Conservation (phyloP, 2,329 filamentous ascomycete species). For the Colletotrichum sp. region DNA sequence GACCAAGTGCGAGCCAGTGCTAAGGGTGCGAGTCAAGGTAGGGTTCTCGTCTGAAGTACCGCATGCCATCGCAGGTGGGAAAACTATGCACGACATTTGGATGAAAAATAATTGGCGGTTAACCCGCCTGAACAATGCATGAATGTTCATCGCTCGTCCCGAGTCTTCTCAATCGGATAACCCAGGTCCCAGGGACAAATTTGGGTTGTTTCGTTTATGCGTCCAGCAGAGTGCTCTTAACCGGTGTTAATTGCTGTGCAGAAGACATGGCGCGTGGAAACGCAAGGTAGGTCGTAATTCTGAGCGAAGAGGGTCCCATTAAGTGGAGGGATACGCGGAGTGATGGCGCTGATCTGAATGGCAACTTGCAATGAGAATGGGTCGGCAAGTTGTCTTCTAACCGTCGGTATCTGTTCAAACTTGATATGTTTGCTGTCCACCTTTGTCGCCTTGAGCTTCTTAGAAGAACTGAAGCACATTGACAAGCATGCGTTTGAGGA, state of each 20-base stretch:
- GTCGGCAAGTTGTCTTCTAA: not conserved
- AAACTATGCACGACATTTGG: not conserved
- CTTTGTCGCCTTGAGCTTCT: not conserved
- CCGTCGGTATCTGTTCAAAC: not conserved
- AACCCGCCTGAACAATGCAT: not conserved
- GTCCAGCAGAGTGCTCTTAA: not conserved
- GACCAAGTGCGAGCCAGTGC: not conserved
- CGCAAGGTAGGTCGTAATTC: not conserved
- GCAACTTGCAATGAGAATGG: not conserved
- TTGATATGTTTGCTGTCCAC: not conserved
- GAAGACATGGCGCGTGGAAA: not conserved
- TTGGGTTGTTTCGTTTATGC: slow-evolving; percentile 13
- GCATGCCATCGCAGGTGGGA: not conserved
- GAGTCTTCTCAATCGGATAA: not conserved
- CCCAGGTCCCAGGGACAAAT: not conserved
- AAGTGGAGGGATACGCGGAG: not conserved
- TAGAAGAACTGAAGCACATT: not conserved
- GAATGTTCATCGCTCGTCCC: not conserved
- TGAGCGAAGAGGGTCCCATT: not conserved
- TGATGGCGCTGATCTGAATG: not conserved
- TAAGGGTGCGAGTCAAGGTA: not conserved
- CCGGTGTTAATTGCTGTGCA: not conserved
- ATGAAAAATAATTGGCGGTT: not conserved
- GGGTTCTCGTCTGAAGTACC: not conserved
- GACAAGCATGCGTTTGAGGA: not conserved